Evolutionary conservation across 768 basidiomycete species (phyloP).

Genomic region (Mrakia frigida): DNA sequence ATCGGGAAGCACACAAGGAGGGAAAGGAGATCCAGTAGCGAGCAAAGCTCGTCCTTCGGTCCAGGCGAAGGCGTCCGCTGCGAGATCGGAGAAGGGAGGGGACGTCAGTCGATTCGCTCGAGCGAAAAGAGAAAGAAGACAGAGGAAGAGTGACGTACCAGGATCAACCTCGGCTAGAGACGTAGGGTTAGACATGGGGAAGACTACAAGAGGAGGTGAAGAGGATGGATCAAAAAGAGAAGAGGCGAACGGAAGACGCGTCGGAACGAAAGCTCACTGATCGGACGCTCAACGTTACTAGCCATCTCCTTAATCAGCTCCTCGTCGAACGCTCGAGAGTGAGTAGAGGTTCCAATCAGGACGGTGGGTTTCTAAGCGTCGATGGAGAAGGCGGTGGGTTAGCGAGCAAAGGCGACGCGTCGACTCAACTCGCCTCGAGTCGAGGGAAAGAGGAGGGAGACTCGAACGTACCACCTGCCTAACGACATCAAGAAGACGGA

Average conservation of each 20-base stretch:
- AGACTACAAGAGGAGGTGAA: conserved; percentile 30
- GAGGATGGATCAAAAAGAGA: background rate
- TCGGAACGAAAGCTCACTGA: conserved; percentile 7
- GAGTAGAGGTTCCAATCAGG: conserved; percentile 77
- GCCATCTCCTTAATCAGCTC: conserved; percentile 51
- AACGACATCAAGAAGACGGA: conserved; percentile 54
- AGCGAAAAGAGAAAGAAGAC: background rate
- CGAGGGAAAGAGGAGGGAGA: background rate
- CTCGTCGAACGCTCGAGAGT: conserved; percentile 65
- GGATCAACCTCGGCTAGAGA: conserved; percentile 69
- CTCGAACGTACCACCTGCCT: conserved; percentile 50
- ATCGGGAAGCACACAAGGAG: conserved; percentile 60
- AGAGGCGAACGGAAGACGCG: background rate
- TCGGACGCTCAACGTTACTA: conserved; percentile 45
- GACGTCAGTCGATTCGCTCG: background rate
- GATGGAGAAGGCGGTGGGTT: too few relatives aligned
- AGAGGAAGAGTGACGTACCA: conserved; percentile 17
- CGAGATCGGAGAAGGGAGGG: background rate
- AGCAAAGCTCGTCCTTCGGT: conserved; percentile 70
- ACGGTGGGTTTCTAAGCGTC: conserved; percentile 59
- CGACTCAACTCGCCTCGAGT: too few relatives aligned
- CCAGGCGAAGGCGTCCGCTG: conserved; percentile 65
- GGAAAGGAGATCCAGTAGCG: conserved; percentile 81
- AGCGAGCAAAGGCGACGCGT: too few relatives aligned
- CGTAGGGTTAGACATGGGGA: conserved; percentile 80